Conservation (phyloP, 371 early-diverging fungal species). For the Nosema granulosis region DNA sequence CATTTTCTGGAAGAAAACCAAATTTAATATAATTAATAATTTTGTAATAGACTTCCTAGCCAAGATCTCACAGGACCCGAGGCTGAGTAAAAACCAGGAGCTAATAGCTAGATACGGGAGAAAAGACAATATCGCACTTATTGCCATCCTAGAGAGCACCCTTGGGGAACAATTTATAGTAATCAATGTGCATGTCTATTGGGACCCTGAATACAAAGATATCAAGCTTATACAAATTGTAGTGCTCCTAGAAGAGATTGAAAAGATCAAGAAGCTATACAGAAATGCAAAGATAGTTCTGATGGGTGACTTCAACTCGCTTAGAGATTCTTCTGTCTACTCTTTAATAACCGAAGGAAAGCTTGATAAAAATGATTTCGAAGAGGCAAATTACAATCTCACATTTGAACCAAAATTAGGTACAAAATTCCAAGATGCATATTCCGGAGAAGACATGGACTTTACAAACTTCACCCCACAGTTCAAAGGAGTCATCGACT, state of each 20-base stretch:
- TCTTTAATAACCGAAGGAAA: constrained; percentile 72
- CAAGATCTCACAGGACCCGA: constrained; percentile 76
- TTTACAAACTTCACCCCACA: constrained; percentile 88
- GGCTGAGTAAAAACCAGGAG: constrained; percentile 79
- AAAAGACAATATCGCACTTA: constrained; percentile 88
- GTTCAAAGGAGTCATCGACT: constrained; percentile 87
- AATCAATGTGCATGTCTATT: constrained; percentile 73
- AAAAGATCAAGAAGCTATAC: constrained; percentile 67
- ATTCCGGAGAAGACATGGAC: constrained; percentile 70
- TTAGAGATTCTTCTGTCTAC: constrained; percentile 80
- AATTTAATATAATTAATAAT: constrained; percentile 73
- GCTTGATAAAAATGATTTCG: constrained; percentile 70
- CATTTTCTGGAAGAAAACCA: constrained; percentile 79
- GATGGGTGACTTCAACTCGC: constrained; percentile 92
- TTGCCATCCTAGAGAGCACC: constrained; percentile 72
- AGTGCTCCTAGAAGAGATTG: constrained; percentile 84
- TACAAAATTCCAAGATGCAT: constrained; percentile 64
- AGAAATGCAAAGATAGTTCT: constrained; percentile 51
- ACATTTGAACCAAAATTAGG: constrained; percentile 67
- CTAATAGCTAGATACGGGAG: constrained; percentile 80
- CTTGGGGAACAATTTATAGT: constrained; percentile 70
- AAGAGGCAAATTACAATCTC: constrained; percentile 74
- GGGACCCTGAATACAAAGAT: constrained; percentile 74
- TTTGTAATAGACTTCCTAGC: constrained; percentile 83
- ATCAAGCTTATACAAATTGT: constrained; percentile 93